phyloP scores from a whole-genome alignment of 768 basidiomycete species.

The Mycena leptocephala region DNA sequence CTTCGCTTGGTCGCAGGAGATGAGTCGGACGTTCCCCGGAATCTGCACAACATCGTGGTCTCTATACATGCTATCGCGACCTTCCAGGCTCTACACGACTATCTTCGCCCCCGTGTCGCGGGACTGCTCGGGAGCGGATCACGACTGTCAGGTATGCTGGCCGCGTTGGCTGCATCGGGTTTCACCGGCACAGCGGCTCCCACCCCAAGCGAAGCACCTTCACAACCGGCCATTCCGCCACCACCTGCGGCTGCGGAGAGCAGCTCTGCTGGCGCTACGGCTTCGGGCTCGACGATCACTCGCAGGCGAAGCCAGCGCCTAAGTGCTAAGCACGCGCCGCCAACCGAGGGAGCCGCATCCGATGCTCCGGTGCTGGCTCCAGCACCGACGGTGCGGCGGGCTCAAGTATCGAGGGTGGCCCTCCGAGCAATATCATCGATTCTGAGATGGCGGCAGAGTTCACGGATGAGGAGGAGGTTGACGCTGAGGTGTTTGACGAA shows the following conservation, averaged over 20 bases:
- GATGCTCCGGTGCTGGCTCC: conserved; percentile 42
- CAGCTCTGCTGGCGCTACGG: conserved; percentile 53
- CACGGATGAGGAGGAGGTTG: conserved; percentile 90
- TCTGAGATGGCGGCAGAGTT: conserved; percentile 82
- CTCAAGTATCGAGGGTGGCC: conserved; percentile 57
- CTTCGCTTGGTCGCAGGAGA: conserved; percentile 93
- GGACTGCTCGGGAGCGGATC: conserved; percentile 76
- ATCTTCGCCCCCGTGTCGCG: conserved; percentile 91
- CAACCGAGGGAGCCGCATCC: conserved; percentile 38
- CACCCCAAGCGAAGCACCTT: conserved; percentile 48
- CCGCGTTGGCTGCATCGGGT: conserved; percentile 88
- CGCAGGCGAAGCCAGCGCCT: conserved; percentile 90
- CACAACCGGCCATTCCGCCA: conserved; percentile 49
- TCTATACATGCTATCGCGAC: conserved; percentile 99
- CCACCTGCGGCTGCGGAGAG: conserved; percentile 46
- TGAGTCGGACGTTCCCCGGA: conserved; percentile 90
- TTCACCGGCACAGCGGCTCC: conserved; percentile 69
- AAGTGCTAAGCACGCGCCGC: conserved; percentile 74
- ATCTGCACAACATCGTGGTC: conserved; percentile 91
- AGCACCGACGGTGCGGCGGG: conserved; percentile 35
- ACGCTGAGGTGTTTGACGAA: conserved; percentile 92
- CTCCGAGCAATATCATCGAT: conserved; percentile 73
- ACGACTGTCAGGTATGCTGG: conserved; percentile 90
- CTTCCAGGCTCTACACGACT: conserved; percentile 97
- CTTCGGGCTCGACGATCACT: conserved; percentile 59